Evolutionary conservation across 129 eudicot genomes (phyloP), one percentile per base, ranked within the genome.

Genomic region (Arctium minus): DNA sequence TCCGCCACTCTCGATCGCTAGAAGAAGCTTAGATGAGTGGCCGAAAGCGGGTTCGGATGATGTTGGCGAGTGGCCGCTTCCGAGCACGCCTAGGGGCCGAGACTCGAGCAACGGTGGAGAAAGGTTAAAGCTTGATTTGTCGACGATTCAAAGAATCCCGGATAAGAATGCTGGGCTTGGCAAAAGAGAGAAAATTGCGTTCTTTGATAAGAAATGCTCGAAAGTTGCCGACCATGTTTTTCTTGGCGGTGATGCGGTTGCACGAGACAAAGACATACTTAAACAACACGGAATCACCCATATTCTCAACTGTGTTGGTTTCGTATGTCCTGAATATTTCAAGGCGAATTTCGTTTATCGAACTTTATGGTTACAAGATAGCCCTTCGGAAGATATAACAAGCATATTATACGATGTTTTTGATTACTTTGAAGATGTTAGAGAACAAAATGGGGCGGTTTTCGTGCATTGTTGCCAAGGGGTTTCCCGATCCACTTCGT

Each of bases 391-490:
- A 77, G 98, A 91, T 79, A 93, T 93, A 12, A 93, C 98, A n/a
- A 93, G 98, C 81, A 93, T 93, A 75, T 84, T 93, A 10, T 93
- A 93, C 67, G 98, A 93, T 81, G 98, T 93, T 74, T 93, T 93
- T 86, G 97, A 93, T 80, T 93, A 93, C 80, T 93, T 93, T 86
- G 98, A 93, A 85, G 97, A 93, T 22, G 97, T 93, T 62, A 89
- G 96, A 81, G 94, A 91, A 77, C 98, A 93, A 77, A 68, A 79
- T 11, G 98, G 97, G 3, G 85, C 73, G 70, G 94, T 94, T 50
- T 87, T 90, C 78, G 97, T 94, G 50, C 98, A 94, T 85, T 94
- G 98, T 73, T 91, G 97, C 80, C 92, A 94, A 88, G 98, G 98
- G 56, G 97, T 94, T 10, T 94, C 98, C n/a, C 97, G 98, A 22